Percentiles rank a stretch among this genome's conserved stretches.
Evolutionary conservation across 495 filamentous ascomycete species (phyloP).

Genomic region (Aspergillus panamensis): DNA sequence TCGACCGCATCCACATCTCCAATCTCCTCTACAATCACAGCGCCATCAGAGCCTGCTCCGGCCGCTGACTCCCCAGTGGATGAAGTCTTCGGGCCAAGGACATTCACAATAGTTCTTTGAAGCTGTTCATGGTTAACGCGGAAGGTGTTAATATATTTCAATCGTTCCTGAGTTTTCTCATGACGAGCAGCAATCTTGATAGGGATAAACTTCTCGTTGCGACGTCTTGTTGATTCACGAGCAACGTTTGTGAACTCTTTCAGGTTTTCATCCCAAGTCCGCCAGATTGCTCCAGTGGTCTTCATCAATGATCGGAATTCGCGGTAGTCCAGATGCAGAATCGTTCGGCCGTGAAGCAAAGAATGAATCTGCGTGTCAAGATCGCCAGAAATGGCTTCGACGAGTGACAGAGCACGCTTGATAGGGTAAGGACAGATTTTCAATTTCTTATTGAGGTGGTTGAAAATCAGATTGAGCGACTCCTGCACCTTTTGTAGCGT

Average conservation of each 20-base stretch:
- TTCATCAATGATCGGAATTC: conserved; percentile 86
- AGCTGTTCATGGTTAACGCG: conserved; percentile 95
- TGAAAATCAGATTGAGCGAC: conserved; percentile 81
- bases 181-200: conserved; percentile 91
- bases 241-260: conserved; percentile 98
- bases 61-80: conserved; percentile 44
- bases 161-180: conserved; percentile 75
- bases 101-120: conserved; percentile 90
- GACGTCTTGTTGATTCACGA: conserved; percentile 82
- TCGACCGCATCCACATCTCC: conserved; percentile 98
- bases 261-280: conserved; percentile 88
- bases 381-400: conserved; percentile 95
- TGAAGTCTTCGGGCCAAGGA: conserved; percentile 68
- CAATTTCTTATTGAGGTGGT: conserved; percentile 93
- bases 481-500: conserved; percentile 88
- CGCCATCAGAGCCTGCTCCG: conserved; percentile 51
- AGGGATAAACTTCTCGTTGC: conserved; percentile 95
- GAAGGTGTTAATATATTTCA: conserved; percentile 93
- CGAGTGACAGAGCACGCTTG: conserved; percentile 84
- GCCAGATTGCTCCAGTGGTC: conserved; percentile 79
- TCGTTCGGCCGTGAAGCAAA: conserved; percentile 75
- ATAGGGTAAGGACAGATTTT: conserved; percentile 94
- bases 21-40: conserved; percentile 81
- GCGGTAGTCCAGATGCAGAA: conserved; percentile 87
- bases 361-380: conserved; percentile 81